phyloP scores from a whole-genome alignment of 768 basidiomycete species.

The Pleurotus giganteus region DNA sequence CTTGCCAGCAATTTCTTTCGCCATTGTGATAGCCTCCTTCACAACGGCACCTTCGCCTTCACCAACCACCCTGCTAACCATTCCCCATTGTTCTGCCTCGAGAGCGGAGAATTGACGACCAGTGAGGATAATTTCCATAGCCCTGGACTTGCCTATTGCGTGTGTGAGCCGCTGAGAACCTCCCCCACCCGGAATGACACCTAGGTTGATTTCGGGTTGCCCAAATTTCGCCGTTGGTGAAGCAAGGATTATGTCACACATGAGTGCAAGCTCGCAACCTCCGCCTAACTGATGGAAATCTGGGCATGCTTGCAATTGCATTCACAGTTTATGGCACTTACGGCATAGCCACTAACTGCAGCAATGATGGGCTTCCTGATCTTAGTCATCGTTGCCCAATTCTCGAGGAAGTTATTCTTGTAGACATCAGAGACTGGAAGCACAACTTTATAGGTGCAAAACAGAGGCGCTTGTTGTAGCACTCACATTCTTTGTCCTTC shows the following conservation, averaged over 20 bases:
- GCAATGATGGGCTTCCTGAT: conserved; percentile 94
- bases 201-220: conserved; percentile 95
- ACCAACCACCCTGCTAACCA: conserved; percentile 78
- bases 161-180: conserved; percentile 89
- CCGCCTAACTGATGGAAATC: conserved; percentile 99
- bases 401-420: conserved; percentile 78
- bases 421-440: conserved; percentile 79
- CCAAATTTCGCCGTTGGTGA: conserved; percentile 90
- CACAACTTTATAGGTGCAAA: not conserved
- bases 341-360: conserved; percentile 93
- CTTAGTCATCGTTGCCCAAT: conserved; percentile 72
- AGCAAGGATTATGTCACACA: conserved; percentile 94
- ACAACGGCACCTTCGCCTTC: conserved; percentile 80
- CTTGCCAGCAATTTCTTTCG: conserved; percentile 75
- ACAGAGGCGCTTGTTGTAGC: not conserved
- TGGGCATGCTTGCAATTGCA: no score
- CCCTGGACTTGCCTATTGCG: conserved; percentile 85
- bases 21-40: conserved; percentile 82
- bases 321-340: conserved; percentile 34
- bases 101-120: conserved; percentile 78
- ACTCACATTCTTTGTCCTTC: conserved; percentile 90
- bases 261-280: conserved; percentile 94
- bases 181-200: conserved; percentile 92
- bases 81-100: conserved; percentile 86
- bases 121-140: conserved; percentile 94